These are phyloP conservation scores for Lipomyces spencermartinsiae DNA, from an alignment of 805 yeast species.

Conservation along the genomic window DNA sequence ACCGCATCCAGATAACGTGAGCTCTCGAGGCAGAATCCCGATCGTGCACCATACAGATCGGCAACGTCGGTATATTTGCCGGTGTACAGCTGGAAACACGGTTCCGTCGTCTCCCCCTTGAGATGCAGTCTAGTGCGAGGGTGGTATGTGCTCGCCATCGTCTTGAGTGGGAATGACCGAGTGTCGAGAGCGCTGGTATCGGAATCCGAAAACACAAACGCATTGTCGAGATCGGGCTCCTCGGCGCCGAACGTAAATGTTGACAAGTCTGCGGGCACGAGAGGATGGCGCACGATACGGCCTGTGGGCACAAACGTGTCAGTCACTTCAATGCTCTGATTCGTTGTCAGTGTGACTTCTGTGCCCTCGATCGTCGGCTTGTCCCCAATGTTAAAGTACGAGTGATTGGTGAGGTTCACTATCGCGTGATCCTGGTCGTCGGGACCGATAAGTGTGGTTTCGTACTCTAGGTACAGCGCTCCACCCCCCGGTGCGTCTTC, in stretches of 20 bases:
- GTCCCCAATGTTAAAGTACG: conserved; percentile 58
- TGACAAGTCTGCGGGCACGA: conserved; percentile 38
- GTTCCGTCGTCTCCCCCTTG: conserved; percentile 63
- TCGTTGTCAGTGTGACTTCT: conserved; percentile 50
- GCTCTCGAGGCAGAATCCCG: conserved; percentile 70
- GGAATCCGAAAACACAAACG: conserved; percentile 51
- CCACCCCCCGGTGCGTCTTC: conserved; percentile 44
- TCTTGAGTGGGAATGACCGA: conserved; percentile 48
- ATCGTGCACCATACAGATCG: conserved; percentile 44
- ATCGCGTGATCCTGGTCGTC: conserved; percentile 53
- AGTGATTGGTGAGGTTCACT: conserved; percentile 66
- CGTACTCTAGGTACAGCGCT: conserved; percentile 59
- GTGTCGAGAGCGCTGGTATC: conserved; percentile 54
- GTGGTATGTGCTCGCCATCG: conserved; percentile 54
- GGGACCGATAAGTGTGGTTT: conserved; percentile 48
- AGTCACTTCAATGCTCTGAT: conserved; percentile 54
- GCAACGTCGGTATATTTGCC: conserved; percentile 57
- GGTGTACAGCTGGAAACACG: conserved; percentile 69
- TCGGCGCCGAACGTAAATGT: conserved; percentile 44
- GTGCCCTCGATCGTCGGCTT: conserved; percentile 49
- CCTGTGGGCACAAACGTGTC: conserved; percentile 57
- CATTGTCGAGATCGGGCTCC: conserved; percentile 55
- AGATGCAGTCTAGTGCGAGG: conserved; percentile 54
- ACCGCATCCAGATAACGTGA: conserved; percentile 64
- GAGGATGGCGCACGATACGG: conserved; percentile 44